Base-by-base conservation (phyloP, 352 stramenopile genomes). In the Achlya hypogyna region DNA sequence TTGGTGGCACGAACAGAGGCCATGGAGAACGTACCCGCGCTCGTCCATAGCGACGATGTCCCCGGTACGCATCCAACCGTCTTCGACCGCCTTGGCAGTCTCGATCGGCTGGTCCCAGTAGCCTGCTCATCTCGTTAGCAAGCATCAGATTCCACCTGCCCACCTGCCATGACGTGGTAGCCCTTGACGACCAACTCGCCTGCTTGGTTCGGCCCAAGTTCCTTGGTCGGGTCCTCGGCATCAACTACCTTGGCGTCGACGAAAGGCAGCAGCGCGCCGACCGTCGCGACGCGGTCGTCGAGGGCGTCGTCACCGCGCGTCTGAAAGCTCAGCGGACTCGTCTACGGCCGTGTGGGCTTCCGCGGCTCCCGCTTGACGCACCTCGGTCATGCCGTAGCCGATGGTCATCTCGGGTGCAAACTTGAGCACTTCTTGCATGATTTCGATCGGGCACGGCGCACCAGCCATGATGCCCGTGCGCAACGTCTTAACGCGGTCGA, bases 401-500 rank as follows among this genome's bases (percentile, higher is more conserved):
- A 74, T 72, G 20, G 64, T 72, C 65, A 74, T 69, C 47, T 74
- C 58, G 4, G 53, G 53, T 4, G 60, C 60, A 27, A 67, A 67
- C 35, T 20, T 38, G 16, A 72, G 22, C 18, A 72, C 64, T 8
- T 69, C 51, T 20, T 64, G 28, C 64, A 74, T 71, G 25, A 74
- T 51, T 28, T 74, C 70, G 27, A 72, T 31, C 14, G 70, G 70
- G 40, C 63, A 72, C 51, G 65, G 71, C 25, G 51, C 58, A n/a
- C 70, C 70, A 3, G 70, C 70, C 70, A 72, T 72, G 47, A 74
- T 69, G 40, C 70, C 70, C n/a, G 70, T 74, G 1, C 70, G 64
- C 4, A 72, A 34, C 12, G 53, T 38, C 32, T 56, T 38, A 22
- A 67, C 51, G 6, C 51, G 51, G 20, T 20, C 42, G 20, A 67